Conservation (phyloP, 345 rosid species). For the Citrus mangshanensis region DNA sequence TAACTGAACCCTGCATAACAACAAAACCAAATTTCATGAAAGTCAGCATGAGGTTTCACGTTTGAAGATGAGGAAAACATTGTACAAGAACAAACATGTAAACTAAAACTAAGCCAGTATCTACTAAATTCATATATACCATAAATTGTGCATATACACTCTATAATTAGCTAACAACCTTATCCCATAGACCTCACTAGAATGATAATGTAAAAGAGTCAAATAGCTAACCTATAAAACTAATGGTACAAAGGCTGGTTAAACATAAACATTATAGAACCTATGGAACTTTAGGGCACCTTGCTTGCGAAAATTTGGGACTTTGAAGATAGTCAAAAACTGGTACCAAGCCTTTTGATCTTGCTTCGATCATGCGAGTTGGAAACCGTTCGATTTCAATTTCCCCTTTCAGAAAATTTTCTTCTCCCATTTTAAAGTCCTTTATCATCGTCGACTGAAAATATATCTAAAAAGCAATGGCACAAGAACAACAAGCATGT, state of each 20-base stretch:
- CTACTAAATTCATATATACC: neutral
- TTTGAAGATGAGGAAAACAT: neutral
- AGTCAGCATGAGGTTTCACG: neutral
- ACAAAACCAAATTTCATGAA: neutral
- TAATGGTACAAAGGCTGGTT: neutral
- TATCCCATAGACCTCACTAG: neutral
- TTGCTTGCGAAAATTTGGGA: slow-evolving; percentile 41
- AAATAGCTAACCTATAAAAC: neutral
- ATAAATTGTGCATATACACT: neutral
- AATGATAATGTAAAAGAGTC: neutral
- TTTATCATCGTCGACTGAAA: slow-evolving; percentile 51
- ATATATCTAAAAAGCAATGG: slow-evolving; percentile 44
- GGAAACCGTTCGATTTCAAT: slow-evolving; percentile 64
- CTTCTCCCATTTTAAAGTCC: slow-evolving; percentile 31
- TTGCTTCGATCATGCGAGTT: slow-evolving; percentile 56
- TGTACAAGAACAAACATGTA: neutral
- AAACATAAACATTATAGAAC: neutral
- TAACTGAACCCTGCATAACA: slow-evolving; percentile 17
- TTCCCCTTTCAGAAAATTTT: slow-evolving; percentile 50
- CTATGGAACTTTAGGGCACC: slow-evolving; percentile 28
- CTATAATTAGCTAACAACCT: neutral
- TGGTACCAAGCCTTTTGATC: slow-evolving; percentile 68
- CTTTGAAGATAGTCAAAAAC: slow-evolving; percentile 50
- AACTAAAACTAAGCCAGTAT: neutral
- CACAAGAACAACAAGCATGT: slow-evolving; percentile 17